Evolutionary conservation across 2,329 filamentous ascomycete genomes (phyloP).

Genomic region (Colletotrichum cereale): DNA sequence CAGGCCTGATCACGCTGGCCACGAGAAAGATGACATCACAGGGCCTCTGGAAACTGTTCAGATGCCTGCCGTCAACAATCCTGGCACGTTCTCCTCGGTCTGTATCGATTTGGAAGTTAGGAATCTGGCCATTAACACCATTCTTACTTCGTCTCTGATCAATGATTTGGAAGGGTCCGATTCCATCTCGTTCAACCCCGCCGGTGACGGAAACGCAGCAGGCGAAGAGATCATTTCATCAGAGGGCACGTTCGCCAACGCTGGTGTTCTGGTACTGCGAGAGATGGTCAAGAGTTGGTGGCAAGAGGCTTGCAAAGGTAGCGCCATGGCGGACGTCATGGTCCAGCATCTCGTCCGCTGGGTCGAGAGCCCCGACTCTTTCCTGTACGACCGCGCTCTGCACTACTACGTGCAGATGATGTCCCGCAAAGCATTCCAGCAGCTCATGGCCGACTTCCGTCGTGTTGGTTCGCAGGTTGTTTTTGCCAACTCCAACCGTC

Average conservation of each 20-base stretch:
- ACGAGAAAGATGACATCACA: conserved; percentile 91
- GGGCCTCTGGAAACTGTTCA: conserved; percentile 86
- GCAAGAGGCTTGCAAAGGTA: conserved; percentile 91
- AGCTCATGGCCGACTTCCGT: conserved; percentile 96
- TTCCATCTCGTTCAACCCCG: conserved; percentile 86
- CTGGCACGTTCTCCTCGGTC: conserved; percentile 93
- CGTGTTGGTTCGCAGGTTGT: conserved; percentile 95
- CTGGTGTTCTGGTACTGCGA: conserved; percentile 88
- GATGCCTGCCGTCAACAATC: conserved; percentile 94
- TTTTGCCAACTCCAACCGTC: conserved; percentile 90
- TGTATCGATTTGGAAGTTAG: conserved; percentile 95
- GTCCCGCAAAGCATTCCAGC: conserved; percentile 96
- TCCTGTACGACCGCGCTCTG: conserved; percentile 92
- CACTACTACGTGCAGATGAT: conserved; percentile 99
- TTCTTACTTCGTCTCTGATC: conserved; percentile 94
- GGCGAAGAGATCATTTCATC: conserved; percentile 67
- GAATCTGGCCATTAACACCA: conserved; percentile 97
- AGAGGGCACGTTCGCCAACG: conserved; percentile 83
- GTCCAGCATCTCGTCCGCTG: conserved; percentile 97
- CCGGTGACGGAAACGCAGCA: conserved; percentile 72
- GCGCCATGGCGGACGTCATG: conserved; percentile 96
- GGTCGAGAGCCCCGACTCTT: conserved; percentile 94
- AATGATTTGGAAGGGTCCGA: conserved; percentile 95
- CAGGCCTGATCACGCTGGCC: conserved; percentile 92
- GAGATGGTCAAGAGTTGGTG: conserved; percentile 99